Conservation (phyloP, 108 stramenopile species). For the Nitzschia sp. region DNA sequence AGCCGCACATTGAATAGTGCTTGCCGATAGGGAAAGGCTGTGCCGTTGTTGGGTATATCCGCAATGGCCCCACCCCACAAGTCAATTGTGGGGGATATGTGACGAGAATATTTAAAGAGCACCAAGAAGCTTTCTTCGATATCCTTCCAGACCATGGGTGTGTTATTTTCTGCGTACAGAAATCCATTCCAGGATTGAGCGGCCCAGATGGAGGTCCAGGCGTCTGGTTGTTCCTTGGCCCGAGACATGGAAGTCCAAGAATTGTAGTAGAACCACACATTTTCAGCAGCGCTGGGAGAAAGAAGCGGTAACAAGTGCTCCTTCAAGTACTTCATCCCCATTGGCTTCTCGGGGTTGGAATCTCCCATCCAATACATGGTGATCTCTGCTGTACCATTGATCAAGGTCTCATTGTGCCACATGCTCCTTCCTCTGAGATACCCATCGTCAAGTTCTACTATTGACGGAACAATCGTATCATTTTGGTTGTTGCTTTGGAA, state of each 20-base stretch:
- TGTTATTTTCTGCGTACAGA: slow-evolving; percentile 24
- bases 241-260: slow-evolving; percentile 29
- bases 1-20: slow-evolving; percentile 32
- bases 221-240: slow-evolving; percentile 16
- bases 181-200: slow-evolving; percentile 36
- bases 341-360: slow-evolving; percentile 17
- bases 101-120: slow-evolving; percentile 1
- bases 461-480: not conserved
- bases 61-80: slow-evolving; percentile 43
- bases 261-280: slow-evolving; percentile 22
- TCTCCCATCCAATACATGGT: slow-evolving; percentile 33
- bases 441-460: too few relatives aligned
- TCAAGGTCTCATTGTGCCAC: not conserved
- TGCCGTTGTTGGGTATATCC: slow-evolving; percentile 13
- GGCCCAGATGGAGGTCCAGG: slow-evolving; percentile 17
- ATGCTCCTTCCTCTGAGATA: too few relatives aligned
- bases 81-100: slow-evolving; percentile 12
- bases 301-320: slow-evolving; percentile 10
- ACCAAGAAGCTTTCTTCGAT: slow-evolving; percentile 13
- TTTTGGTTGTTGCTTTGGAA: not conserved
- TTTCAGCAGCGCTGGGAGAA: not conserved
- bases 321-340: slow-evolving; percentile 27
- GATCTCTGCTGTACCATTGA: not conserved
- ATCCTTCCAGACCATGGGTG: slow-evolving; percentile 17
- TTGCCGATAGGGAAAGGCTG: slow-evolving; percentile 32